Percentiles rank a stretch among this genome's conserved stretches.
phyloP scores from a whole-genome alignment of 345 rosid genomes.

The Eucalyptus caleyi region DNA sequence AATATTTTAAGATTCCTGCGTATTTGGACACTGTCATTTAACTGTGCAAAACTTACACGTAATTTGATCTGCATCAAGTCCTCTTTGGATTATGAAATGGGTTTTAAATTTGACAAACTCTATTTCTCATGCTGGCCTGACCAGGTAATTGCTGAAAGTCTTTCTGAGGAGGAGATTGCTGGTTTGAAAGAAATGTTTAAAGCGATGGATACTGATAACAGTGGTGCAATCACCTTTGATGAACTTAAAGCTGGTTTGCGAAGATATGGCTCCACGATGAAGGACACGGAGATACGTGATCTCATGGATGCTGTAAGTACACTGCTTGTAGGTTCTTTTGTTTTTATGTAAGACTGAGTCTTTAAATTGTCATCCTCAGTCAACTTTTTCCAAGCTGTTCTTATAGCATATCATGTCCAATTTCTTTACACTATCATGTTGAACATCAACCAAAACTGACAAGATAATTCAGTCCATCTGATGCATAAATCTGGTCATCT shows the following conservation, averaged over 20 bases:
- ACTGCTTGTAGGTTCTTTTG: background rate
- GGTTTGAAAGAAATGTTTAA: conserved; percentile 89
- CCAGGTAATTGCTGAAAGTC: conserved; percentile 98
- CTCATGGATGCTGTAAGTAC: conserved; percentile 96
- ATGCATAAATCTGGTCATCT: background rate
- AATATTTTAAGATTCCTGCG: background rate
- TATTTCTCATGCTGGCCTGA: background rate
- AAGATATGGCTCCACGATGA: conserved; percentile 93
- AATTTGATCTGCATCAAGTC: background rate
- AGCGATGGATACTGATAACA: conserved; percentile 92
- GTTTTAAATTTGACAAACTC: background rate
- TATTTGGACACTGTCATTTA: background rate
- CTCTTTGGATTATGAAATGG: background rate
- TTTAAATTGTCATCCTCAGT: background rate
- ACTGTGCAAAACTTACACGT: background rate
- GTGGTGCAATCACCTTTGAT: conserved; percentile 97
- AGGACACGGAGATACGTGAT: conserved; percentile 88
- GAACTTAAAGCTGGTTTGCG: conserved; percentile 94
- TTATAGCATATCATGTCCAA: background rate
- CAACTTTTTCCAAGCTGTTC: background rate
- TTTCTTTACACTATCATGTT: background rate
- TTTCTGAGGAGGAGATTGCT: conserved; percentile 98
- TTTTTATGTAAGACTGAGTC: background rate
- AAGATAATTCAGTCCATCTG: background rate
- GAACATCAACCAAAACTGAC: background rate